phyloP scores from a whole-genome alignment of 495 filamentous ascomycete genomes.

The Penicillium pulvis region DNA sequence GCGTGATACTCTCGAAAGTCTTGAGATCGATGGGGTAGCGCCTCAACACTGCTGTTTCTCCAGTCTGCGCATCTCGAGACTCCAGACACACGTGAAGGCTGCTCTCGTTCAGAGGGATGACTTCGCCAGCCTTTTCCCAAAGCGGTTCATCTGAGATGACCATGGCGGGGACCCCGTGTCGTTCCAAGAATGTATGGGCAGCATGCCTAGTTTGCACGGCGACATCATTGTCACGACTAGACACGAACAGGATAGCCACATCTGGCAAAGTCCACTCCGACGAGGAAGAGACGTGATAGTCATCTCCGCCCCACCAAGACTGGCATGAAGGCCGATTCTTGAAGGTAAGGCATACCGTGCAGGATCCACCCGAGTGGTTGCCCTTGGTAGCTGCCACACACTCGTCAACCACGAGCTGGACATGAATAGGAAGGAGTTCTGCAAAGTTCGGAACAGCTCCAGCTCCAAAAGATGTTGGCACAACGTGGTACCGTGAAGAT shows the following conservation, averaged over 20 bases:
- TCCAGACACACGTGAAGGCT: constrained; percentile 72
- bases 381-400: constrained; percentile 57
- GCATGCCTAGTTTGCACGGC: constrained; percentile 53
- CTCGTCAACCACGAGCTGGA: constrained; percentile 74
- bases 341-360: constrained; percentile 57
- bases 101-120: constrained; percentile 51
- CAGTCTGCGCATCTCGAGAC: constrained; percentile 53
- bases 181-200: constrained; percentile 63
- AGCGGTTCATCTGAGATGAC: constrained; percentile 64
- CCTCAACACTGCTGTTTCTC: constrained; percentile 52
- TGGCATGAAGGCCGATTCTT: constrained; percentile 55
- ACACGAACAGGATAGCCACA: constrained; percentile 68
- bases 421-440: constrained; percentile 74
- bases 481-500: constrained; percentile 70
- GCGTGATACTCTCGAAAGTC: constrained; percentile 72
- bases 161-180: constrained; percentile 66
- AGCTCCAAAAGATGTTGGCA: constrained; percentile 70
- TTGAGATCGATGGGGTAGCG: constrained; percentile 72
- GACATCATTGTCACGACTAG: constrained; percentile 52
- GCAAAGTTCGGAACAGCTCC: constrained; percentile 57
- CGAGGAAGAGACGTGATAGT: constrained; percentile 47
- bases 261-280: constrained; percentile 68
- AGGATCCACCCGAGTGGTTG: constrained; percentile 38
- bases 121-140: constrained; percentile 47
- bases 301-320: constrained; percentile 48